Evolutionary conservation across 2,329 filamentous ascomycete genomes (phyloP), one percentile per base, ranked within the genome.

Genomic region (Colletotrichum salicis): DNA sequence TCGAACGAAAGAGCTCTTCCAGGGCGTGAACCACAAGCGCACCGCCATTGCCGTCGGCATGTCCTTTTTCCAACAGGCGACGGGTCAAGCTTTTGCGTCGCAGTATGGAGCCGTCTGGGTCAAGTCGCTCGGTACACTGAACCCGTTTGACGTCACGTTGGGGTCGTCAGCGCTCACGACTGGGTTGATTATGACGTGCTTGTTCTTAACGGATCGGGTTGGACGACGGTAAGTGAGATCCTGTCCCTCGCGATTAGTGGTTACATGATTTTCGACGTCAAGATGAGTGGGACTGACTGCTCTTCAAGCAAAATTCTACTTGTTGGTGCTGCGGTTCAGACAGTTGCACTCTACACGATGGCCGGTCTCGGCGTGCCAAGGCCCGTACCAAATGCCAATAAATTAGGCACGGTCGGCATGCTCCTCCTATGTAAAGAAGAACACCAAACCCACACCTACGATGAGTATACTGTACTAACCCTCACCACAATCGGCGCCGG

Each of bases 381-480:
- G 11, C 68, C 71, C 19, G 68, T 72, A 22, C 67, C 62, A 11
- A 22, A 60, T 33, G 60, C 59, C 5, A 71, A 76, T 61, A 79
- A 78, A 22, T 72, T 74, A 12, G 77, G 76, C 13, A 80, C 82
- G 51, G 77, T 83, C 7, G 78, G 79, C 48, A 80, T 80, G 75
- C 74, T 81, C 35, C 76, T 76, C 31, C 52, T 84, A 5, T 82
- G 37, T 41, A 41, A 41, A 41, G 37, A 8, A 41, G 0, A 19
- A 41, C 12, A 0, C 37, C 7, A 8, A 2, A 3, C 6, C 6
- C 15, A 41, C 2, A 3, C 37, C 15, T 5, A 41, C 6, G 15
- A 41, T 41, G 37, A 41, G 37, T 41, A 41, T 4, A 41, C 37
- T 41, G 0, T 5, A 19, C 37, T 41, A 1, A 41, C 2, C 15